phyloP scores from a whole-genome alignment of 345 rosid species.

The Ricinus communis region DNA sequence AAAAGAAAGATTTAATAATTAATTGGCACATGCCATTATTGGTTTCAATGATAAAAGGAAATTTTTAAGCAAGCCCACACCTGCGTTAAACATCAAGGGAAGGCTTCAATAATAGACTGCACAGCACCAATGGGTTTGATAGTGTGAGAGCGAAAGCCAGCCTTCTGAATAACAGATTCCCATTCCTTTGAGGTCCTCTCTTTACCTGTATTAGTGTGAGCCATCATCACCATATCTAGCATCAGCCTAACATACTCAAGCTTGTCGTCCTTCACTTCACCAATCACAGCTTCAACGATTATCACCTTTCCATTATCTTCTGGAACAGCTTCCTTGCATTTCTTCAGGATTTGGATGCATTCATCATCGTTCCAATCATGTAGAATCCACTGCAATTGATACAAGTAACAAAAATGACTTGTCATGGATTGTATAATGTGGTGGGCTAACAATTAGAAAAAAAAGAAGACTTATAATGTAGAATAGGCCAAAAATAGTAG shows the following conservation, averaged over 20 bases:
- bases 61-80: no score
- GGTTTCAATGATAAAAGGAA: no score
- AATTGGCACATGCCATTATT: no score
- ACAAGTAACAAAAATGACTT: no score
- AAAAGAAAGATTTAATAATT: no score
- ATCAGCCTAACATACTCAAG: conserved; percentile 42
- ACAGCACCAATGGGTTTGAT: conserved; percentile 40
- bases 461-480: no score
- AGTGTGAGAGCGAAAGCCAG: conserved; percentile 51
- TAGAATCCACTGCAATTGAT: conserved; percentile 46
- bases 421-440: no score
- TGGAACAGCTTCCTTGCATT: conserved; percentile 58
- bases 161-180: conserved; percentile 47
- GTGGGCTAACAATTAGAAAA: not conserved
- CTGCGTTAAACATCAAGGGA: no score
- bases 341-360: conserved; percentile 56
- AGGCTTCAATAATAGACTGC: conserved; percentile 54
- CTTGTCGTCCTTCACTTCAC: conserved; percentile 33
- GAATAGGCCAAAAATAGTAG: no score
- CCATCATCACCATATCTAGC: conserved; percentile 77
- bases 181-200: conserved; percentile 69
- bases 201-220: conserved; percentile 55
- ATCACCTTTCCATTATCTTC: conserved; percentile 50
- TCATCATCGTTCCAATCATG: conserved; percentile 72
- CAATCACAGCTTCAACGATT: conserved; percentile 50